phyloP scores from a whole-genome alignment of 2,329 filamentous ascomycete genomes.

The Xylaria multiplex region DNA sequence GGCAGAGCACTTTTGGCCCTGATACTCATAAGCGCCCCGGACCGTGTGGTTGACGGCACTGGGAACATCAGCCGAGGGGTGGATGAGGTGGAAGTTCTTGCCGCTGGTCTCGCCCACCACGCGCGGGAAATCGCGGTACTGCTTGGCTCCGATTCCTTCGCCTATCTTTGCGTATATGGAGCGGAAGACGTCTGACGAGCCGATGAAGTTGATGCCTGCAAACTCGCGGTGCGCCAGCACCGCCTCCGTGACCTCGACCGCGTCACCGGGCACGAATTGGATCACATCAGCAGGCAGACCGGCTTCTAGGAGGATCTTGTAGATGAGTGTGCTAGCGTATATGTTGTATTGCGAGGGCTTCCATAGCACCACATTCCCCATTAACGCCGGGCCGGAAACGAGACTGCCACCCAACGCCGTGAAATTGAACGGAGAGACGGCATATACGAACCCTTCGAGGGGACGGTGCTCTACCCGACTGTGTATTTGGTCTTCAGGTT shows the following conservation, averaged over 20 bases:
- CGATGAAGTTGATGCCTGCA: conserved; percentile 11
- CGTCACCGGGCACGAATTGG: conserved; percentile 16
- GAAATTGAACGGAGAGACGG: conserved; percentile 18
- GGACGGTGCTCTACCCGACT: conserved; percentile 15
- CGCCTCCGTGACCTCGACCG: conserved; percentile 7
- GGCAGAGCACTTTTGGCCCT: conserved; percentile 19
- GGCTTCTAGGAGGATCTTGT: conserved; percentile 19
- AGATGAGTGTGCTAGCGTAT: conserved; percentile 12
- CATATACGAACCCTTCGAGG: conserved; percentile 19
- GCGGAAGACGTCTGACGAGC: conserved; percentile 19
- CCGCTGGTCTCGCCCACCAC: conserved; percentile 15
- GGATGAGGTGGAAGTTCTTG: conserved; percentile 23
- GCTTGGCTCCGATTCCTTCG: conserved; percentile 16
- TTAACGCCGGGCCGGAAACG: conserved; percentile 10
- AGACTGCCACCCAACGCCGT: conserved; percentile 18
- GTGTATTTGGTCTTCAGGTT: conserved; percentile 1
- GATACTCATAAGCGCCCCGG: conserved; percentile 16
- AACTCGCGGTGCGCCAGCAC: conserved; percentile 15
- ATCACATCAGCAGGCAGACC: conserved; percentile 12
- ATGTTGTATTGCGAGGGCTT: conserved; percentile 20
- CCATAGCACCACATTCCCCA: conserved; percentile 20
- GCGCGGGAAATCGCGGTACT: conserved; percentile 10
- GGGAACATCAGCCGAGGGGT: conserved; percentile 7
- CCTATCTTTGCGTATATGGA: conserved; percentile 21
- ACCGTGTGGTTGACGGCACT: conserved; percentile 19